These are phyloP conservation scores for Annulohypoxylon stygium DNA, from an alignment of 495 filamentous ascomycete genomes.

Conservation along the genomic window DNA sequence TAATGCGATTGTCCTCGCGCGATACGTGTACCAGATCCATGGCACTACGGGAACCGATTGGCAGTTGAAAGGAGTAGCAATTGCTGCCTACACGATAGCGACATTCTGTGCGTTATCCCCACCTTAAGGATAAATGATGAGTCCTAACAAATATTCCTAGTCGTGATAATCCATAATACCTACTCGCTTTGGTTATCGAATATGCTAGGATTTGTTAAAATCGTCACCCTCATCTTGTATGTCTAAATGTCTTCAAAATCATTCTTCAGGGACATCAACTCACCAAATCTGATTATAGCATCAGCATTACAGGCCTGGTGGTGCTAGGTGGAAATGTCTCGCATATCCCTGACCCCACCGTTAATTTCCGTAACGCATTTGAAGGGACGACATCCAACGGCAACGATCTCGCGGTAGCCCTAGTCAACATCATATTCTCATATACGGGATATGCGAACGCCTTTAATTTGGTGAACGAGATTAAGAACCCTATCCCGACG, in stretches of 20 bases:
- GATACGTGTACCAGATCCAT: constrained; percentile 68
- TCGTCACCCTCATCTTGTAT: constrained; percentile 67
- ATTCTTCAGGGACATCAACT: background rate
- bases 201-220: constrained; percentile 67
- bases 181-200: constrained; percentile 69
- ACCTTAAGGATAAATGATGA: background rate
- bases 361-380: constrained; percentile 72
- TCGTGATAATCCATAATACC: constrained; percentile 66
- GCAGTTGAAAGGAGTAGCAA: constrained; percentile 73
- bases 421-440: constrained; percentile 73
- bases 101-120: constrained; percentile 55
- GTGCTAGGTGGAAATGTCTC: constrained; percentile 70
- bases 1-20: constrained; percentile 70
- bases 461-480: constrained; percentile 75
- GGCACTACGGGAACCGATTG: constrained; percentile 63
- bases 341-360: constrained; percentile 65
- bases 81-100: constrained; percentile 70
- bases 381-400: constrained; percentile 63
- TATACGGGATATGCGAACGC: constrained; percentile 74
- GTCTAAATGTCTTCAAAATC: background rate
- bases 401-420: constrained; percentile 69
- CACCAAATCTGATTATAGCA: constrained; percentile 35
- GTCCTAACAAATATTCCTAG: constrained; percentile 44
- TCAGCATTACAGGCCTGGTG: constrained; percentile 70
- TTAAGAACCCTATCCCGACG: constrained; percentile 60